Base-by-base conservation (phyloP, 352 stramenopile genomes). In the Phytopythium kandeliae region DNA sequence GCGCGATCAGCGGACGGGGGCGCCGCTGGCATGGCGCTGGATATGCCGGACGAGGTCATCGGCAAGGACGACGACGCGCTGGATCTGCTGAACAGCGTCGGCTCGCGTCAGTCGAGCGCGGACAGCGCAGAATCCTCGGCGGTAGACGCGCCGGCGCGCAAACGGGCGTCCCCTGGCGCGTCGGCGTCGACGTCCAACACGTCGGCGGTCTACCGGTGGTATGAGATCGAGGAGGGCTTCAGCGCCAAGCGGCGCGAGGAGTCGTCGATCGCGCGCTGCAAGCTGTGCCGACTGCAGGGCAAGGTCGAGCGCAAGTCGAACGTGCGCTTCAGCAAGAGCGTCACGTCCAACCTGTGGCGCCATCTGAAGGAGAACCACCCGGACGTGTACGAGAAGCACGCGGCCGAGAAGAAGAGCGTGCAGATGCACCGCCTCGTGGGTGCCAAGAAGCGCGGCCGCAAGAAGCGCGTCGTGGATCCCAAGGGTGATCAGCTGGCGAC, bases 311-410 rank as follows among this genome's bases (percentile, higher is more conserved):
- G 77, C 62, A 88, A 89, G 56, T 62, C 71, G 26, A 80, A 60
- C 33, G 79, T 91, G 44, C 66, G 77, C 43, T 91, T 91, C 48
- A 89, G 79, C 60, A 91, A 91, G 63, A 91, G 79, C 55, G 79
- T 91, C 41, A 91, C 79, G 44, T 91, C 79, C 19, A 91, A 91
- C 62, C 54, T 91, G 45, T 91, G 79, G 79, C 74, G 79, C 42
- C 79, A 91, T 47, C 56, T 91, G 28, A 87, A 86, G 54, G 79
- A 91, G 46, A 89, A 91, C 62, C 79, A 91, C 46, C 77, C 72
- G n/a, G 58, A 74, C 4, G 67, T 89, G 31, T 91, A 91, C 63
- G 73, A 64, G 42, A 85, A 85, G 48, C 74, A 87, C 55, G 67
- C 69, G 15, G 57, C 68, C 9, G 79, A 91, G 60, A 91, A 91